Evolutionary conservation across 768 basidiomycete species (phyloP), one percentile per base, ranked within the genome.

Genomic region (Grammothele lineata): DNA sequence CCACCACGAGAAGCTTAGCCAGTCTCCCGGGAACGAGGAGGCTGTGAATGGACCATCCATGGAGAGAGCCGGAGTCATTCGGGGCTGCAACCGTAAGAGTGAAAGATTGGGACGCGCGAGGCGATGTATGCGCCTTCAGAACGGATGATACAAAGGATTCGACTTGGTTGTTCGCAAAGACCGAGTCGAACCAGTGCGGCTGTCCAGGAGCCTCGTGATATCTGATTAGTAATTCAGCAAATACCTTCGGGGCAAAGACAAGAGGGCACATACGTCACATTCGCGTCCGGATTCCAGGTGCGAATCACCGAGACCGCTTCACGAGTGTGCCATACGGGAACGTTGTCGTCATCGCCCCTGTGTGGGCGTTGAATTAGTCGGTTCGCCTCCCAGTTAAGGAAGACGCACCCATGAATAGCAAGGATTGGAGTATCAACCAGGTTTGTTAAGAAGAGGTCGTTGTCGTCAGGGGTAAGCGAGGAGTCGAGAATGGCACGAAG

Each of bases 401-500:
- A 19, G 18, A 54, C 74, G 54, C 56, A 83, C 87, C 88, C 93
- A 56, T 95, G 86, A 32, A 94, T 71, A 1, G 83, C 89, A 11
- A 92, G 69, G 1, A 90, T 67, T 0, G 84, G 83, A 0, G 72
- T 82, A 40, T 82, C 72, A 1, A 74, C 80, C 9, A 92, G 65
- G 59, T 96, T 96, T 2, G 85, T 80, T 18, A 92, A 56, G 66
- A 92, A 86, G 3, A 94, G 62, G 57, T 95, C 91, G 60, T 95
- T 92, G 64, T 94, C 89, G 53, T 92, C 92, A 3, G 86, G 80
- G 0, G 84, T 83, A 21, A 93, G 69, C 0, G 87, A 80, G 1
- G 81, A 73, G 47, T 86, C 80, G 12, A 96, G 73, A 41, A 95
- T 77, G 4, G 81, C 78, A 32, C 81, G 78, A 36, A 91, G 68